These are phyloP conservation scores for Podospora pseudopauciseta DNA, from an alignment of 495 filamentous ascomycete genomes.

Conservation along the genomic window DNA sequence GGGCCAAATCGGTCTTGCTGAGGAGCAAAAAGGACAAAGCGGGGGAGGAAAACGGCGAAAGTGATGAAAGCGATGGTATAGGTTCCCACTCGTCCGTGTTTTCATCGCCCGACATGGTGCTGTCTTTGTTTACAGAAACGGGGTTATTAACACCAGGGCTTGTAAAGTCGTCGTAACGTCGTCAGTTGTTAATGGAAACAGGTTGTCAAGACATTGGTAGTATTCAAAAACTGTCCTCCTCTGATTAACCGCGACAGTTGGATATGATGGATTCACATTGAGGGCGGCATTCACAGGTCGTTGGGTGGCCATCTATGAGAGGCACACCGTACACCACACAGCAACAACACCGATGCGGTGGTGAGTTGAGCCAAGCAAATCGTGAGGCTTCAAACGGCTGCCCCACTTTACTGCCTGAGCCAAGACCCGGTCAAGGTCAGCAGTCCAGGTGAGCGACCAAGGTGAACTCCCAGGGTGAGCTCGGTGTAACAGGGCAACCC, in stretches of 20 bases:
- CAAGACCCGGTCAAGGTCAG: background rate
- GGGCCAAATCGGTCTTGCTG: background rate
- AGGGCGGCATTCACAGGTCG: background rate
- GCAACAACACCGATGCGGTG: background rate
- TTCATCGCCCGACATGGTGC: conserved; percentile 16
- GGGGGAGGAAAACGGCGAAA: conserved; percentile 20
- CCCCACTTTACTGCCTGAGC: conserved; percentile 1
- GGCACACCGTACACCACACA: background rate
- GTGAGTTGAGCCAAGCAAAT: conserved; percentile 2
- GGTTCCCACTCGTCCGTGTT: conserved; percentile 16
- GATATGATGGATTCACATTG: background rate
- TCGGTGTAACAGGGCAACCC: background rate
- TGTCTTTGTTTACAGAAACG: conserved; percentile 1
- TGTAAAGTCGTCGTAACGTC: background rate
- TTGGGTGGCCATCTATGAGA: background rate
- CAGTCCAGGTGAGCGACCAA: background rate
- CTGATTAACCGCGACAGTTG: background rate
- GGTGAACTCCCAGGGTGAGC: background rate
- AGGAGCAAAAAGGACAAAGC: conserved; percentile 14
- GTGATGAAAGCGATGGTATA: conserved; percentile 17
- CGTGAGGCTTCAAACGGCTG: conserved; percentile 5
- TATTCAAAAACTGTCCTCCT: background rate
- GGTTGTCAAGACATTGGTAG: background rate
- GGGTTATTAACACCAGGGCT: background rate
- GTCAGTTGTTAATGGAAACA: background rate